Percentiles rank a stretch among this genome's conserved stretches.
Conservation (phyloP, 768 basidiomycete species). For the Lyophyllum decastes region DNA sequence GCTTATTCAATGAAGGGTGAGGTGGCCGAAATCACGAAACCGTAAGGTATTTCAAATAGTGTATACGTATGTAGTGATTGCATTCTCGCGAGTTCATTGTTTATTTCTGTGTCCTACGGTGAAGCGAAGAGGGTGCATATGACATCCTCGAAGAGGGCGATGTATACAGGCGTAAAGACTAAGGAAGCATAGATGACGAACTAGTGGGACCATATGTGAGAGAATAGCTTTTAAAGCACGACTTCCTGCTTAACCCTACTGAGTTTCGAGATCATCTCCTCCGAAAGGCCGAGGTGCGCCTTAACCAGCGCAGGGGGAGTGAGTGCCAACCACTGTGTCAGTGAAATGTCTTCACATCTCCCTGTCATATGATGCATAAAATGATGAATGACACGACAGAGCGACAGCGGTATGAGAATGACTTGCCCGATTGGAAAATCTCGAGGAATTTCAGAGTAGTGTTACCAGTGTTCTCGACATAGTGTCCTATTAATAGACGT, state of each 20-base stretch:
- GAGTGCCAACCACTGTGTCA: constrained; percentile 64
- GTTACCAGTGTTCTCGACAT: constrained; percentile 68
- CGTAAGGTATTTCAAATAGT: not conserved
- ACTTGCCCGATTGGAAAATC: constrained; percentile 56
- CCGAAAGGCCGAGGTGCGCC: constrained; percentile 57
- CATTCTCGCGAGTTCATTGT: not conserved
- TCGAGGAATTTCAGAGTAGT: constrained; percentile 59
- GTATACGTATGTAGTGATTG: not conserved
- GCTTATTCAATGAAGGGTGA: not conserved
- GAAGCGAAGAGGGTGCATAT: too few species aligned
- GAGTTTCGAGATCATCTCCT: constrained; percentile 48
- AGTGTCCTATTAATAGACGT: constrained; percentile 46
- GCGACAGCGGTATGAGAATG: not conserved
- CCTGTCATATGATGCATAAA: not conserved
- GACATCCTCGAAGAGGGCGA: too few species aligned
- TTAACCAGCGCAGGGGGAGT: constrained; percentile 61
- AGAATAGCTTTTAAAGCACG: constrained; percentile 31
- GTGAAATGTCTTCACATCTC: constrained; percentile 54
- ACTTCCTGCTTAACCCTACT: constrained; percentile 53
- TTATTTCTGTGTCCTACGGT: too few species aligned
- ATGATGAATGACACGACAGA: not conserved
- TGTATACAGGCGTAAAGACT: too few species aligned
- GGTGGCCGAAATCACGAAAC: too few species aligned
- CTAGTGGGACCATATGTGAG: too few species aligned
- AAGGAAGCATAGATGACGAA: too few species aligned